Conservation (phyloP, 139 green algal genomes). For the Eudorina sp. region DNA sequence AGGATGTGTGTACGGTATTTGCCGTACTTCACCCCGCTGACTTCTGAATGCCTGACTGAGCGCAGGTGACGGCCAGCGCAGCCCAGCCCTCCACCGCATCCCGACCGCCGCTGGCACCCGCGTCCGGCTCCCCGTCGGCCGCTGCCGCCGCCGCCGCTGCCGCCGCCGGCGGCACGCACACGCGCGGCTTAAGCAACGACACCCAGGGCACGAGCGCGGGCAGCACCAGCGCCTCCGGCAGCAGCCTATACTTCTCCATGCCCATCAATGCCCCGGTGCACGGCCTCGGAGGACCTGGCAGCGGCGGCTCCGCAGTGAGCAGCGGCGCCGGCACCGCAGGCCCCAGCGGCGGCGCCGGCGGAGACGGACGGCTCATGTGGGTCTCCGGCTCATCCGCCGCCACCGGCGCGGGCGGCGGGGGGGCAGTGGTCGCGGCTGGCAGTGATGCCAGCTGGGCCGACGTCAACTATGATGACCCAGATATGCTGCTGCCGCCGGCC, state of each 20-base stretch:
- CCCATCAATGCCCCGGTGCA: not conserved
- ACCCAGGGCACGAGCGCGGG: conserved; percentile 43
- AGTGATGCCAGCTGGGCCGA: conserved; percentile 10
- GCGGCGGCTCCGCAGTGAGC: conserved; percentile 11
- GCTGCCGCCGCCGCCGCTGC: not conserved
- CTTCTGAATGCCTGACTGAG: not conserved
- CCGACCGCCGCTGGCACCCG: too few species aligned
- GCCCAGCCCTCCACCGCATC: too few species aligned
- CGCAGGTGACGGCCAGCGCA: not conserved
- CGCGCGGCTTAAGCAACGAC: conserved; percentile 27
- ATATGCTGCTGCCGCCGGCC: not conserved
- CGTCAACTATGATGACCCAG: conserved; percentile 16
- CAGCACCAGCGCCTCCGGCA: not conserved
- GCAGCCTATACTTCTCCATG: conserved; percentile 25
- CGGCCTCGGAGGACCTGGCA: not conserved
- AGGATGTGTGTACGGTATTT: not conserved
- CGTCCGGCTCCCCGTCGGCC: not conserved
- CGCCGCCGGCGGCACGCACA: not conserved
- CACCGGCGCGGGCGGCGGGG: not conserved
- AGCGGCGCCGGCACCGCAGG: not conserved
- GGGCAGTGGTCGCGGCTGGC: not conserved
- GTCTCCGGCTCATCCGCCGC: not conserved
- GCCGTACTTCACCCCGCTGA: not conserved
- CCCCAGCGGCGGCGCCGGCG: not conserved
- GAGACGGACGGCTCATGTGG: not conserved